Conservation (phyloP, 345 rosid species). For the Populus euphratica region DNA sequence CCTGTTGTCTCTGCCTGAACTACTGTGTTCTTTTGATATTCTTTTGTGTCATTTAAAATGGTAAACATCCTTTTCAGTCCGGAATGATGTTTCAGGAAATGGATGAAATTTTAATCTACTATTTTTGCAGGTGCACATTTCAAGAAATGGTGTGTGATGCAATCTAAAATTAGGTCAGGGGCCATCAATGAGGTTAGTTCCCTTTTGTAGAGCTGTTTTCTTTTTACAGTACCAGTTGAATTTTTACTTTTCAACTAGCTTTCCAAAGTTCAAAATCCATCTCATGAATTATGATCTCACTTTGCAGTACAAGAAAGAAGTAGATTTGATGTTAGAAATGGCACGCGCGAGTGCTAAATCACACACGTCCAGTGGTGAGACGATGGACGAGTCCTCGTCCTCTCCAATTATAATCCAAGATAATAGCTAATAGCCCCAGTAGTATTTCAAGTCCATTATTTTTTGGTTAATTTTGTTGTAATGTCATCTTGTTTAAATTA, state of each 20-base stretch:
- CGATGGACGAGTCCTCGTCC: constrained; percentile 5
- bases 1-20: no score
- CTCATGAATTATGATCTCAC: neutral
- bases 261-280: neutral
- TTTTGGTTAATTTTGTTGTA: neutral
- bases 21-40: no score
- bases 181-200: constrained; percentile 71
- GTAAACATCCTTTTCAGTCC: no score
- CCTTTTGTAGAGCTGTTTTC: neutral
- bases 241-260: neutral
- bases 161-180: constrained; percentile 85
- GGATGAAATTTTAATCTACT: neutral
- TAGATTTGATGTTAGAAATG: constrained; percentile 61
- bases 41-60: no score
- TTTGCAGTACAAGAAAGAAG: constrained; percentile 82
- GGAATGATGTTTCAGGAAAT: neutral
- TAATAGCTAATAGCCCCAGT: constrained; percentile 17
- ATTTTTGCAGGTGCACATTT: constrained; percentile 75
- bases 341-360: constrained; percentile 43
- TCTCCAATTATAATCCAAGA: constrained; percentile 27
- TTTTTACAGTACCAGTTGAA: neutral
- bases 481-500: neutral
- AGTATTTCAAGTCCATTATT: neutral
- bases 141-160: constrained; percentile 98
- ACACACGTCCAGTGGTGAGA: constrained; percentile 14